phyloP scores from a whole-genome alignment of 2,329 filamentous ascomycete genomes.

The Simplicillium sp. region DNA sequence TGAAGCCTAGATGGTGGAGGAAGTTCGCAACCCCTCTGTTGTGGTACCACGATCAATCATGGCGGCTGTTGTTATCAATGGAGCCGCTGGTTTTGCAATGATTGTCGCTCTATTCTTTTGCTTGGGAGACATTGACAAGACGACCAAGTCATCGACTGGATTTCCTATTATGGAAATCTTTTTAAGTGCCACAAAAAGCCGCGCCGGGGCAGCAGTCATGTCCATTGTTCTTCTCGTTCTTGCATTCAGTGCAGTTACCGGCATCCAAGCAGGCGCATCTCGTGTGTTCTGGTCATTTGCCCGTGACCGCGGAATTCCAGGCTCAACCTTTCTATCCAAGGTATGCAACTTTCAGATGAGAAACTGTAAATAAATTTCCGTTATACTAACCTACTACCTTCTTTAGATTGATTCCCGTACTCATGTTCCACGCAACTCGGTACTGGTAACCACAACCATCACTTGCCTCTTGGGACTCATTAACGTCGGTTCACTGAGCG shows the following conservation, averaged over 20 bases:
- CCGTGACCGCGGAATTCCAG: slow-evolving; percentile 19
- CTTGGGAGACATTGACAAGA: slow-evolving; percentile 34
- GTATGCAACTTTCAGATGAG: slow-evolving; percentile 5
- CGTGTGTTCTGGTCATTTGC: slow-evolving; percentile 46
- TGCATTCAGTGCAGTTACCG: slow-evolving; percentile 36
- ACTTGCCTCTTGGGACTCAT: slow-evolving; percentile 19
- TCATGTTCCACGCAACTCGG: slow-evolving; percentile 15
- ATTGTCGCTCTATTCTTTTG: slow-evolving; percentile 44
- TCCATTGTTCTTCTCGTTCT: slow-evolving; percentile 38
- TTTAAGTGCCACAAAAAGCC: slow-evolving; percentile 36
- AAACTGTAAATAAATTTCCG: not conserved
- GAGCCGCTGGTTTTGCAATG: slow-evolving; percentile 42
- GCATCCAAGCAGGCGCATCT: slow-evolving; percentile 46
- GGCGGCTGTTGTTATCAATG: slow-evolving; percentile 37
- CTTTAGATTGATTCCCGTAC: slow-evolving; percentile 9
- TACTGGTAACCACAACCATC: slow-evolving; percentile 15
- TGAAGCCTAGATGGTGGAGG: slow-evolving; percentile 28
- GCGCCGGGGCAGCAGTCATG: slow-evolving; percentile 38
- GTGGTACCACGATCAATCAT: slow-evolving; percentile 42
- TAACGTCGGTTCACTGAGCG: slow-evolving; percentile 19
- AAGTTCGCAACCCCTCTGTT: slow-evolving; percentile 35
- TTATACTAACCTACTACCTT: not conserved
- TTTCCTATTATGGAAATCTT: slow-evolving; percentile 53
- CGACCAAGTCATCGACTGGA: slow-evolving; percentile 32
- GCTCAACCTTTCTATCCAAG: slow-evolving; percentile 14